Conservation (phyloP, 2,329 filamentous ascomycete genomes). For the Neofusicoccum parvum region DNA sequence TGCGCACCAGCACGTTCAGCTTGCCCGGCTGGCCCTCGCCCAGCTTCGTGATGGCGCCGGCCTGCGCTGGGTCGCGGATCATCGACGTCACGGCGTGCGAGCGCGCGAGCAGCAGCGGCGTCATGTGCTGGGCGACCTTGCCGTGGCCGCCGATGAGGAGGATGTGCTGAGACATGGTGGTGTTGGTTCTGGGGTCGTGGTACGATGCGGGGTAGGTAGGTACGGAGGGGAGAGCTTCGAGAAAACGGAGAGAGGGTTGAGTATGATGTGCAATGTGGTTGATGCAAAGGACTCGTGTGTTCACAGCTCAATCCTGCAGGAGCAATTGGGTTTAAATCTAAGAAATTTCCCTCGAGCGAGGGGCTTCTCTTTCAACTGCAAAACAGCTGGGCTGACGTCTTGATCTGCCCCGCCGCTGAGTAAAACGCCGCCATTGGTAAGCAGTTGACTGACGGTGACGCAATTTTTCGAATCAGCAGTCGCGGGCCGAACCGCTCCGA, state of each 20-base stretch:
- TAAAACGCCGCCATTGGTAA: constrained; percentile 1
- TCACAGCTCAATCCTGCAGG: too few relatives aligned
- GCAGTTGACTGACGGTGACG: constrained; percentile 4
- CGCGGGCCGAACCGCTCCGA: constrained; percentile 19
- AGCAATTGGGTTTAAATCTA: too few relatives aligned
- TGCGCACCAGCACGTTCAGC: constrained; percentile 69
- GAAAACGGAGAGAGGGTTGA: too few relatives aligned
- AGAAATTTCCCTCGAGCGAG: too few relatives aligned
- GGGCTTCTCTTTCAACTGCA: too few relatives aligned
- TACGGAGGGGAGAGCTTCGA: too few relatives aligned
- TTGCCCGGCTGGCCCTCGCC: constrained; percentile 62
- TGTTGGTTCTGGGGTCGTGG: background rate
- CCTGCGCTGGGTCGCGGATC: constrained; percentile 72
- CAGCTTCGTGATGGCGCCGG: constrained; percentile 63
- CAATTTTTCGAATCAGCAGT: background rate
- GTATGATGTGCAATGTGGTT: too few relatives aligned
- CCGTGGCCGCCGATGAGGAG: constrained; percentile 81
- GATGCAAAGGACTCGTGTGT: too few relatives aligned
- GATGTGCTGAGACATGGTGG: constrained; percentile 45
- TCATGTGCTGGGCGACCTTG: constrained; percentile 74
- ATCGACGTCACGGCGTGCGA: constrained; percentile 78
- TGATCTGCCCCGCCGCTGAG: constrained; percentile 10
- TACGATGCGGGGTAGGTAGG: background rate
- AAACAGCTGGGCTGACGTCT: constrained; percentile 2
- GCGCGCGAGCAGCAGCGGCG: constrained; percentile 72